Evolutionary conservation across 2,329 filamentous ascomycete genomes (phyloP).

Genomic region (Ophiostoma quercus): DNA sequence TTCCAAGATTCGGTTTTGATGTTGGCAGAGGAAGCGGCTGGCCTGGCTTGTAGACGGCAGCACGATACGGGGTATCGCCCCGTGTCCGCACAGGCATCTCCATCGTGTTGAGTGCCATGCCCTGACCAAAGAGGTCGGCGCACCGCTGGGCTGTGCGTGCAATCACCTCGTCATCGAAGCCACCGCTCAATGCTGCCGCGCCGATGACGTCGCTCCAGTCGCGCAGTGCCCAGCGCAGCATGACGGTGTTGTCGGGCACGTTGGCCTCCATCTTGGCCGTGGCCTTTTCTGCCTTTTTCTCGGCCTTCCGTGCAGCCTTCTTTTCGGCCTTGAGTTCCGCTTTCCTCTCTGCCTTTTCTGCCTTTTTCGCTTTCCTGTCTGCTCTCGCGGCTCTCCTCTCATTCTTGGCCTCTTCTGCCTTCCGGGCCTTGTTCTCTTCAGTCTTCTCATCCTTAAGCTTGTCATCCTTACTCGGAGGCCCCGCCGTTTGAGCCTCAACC

Average conservation of each 20-base stretch:
- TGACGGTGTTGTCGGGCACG: not conserved
- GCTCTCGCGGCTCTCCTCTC: not conserved
- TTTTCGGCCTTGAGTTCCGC: not conserved
- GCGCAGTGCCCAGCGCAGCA: constrained; percentile 43
- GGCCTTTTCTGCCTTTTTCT: not conserved
- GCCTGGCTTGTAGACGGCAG: not conserved
- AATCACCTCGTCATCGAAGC: constrained; percentile 61
- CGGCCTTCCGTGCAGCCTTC: not conserved
- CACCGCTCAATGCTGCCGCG: constrained; percentile 66
- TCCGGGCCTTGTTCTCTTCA: no score
- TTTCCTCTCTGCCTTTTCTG: not conserved
- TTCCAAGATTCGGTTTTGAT: not conserved
- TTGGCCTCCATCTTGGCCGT: not conserved
- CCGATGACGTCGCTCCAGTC: constrained; percentile 86
- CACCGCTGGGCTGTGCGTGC: constrained; percentile 69
- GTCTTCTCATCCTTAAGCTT: not conserved
- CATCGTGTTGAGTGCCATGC: constrained; percentile 60
- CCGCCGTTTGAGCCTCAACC: not conserved
- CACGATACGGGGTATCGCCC: not conserved
- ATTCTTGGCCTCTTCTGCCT: no score
- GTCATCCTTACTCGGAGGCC: not conserved
- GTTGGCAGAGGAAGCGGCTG: not conserved
- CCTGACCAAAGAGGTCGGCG: constrained; percentile 66
- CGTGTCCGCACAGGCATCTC: constrained; percentile 23
- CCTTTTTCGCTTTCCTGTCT: not conserved